These are phyloP conservation scores for Aspergillus quadricinctus DNA, from an alignment of 2,329 filamentous ascomycete genomes.

Conservation along the genomic window DNA sequence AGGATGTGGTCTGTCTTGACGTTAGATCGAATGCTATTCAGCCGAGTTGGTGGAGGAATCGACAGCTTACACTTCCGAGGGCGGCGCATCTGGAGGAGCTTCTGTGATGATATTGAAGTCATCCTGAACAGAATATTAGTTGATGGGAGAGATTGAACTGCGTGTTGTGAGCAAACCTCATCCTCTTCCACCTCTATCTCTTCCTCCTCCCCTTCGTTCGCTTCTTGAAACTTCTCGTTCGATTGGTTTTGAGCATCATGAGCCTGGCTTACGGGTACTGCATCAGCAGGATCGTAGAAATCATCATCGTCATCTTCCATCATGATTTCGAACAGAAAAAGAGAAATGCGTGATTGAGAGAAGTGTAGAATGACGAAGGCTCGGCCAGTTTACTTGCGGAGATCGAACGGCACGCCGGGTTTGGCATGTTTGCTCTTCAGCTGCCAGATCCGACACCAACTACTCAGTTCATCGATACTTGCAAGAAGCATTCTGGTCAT, in stretches of 20 bases:
- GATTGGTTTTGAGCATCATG: constrained; percentile 26
- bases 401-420: constrained; percentile 10
- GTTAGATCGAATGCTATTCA: constrained; percentile 11
- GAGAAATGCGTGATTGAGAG: constrained; percentile 1
- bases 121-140: constrained; percentile 33
- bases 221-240: constrained; percentile 30
- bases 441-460: background rate
- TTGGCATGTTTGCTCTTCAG: constrained; percentile 20
- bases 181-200: constrained; percentile 38
- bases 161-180: constrained; percentile 16
- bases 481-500: background rate
- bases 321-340: constrained; percentile 13
- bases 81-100: constrained; percentile 39
- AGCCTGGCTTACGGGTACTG: constrained; percentile 26
- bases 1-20: constrained; percentile 32
- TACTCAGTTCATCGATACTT: background rate
- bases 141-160: background rate
- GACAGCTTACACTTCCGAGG: constrained; percentile 34
- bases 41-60: background rate
- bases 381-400: constrained; percentile 15
- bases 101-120: constrained; percentile 50
- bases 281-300: constrained; percentile 42
- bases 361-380: constrained; percentile 6
- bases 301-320: constrained; percentile 48
- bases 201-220: constrained; percentile 36